Evolutionary conservation across 345 rosid species (phyloP).

Genomic region (Populus euphratica): DNA sequence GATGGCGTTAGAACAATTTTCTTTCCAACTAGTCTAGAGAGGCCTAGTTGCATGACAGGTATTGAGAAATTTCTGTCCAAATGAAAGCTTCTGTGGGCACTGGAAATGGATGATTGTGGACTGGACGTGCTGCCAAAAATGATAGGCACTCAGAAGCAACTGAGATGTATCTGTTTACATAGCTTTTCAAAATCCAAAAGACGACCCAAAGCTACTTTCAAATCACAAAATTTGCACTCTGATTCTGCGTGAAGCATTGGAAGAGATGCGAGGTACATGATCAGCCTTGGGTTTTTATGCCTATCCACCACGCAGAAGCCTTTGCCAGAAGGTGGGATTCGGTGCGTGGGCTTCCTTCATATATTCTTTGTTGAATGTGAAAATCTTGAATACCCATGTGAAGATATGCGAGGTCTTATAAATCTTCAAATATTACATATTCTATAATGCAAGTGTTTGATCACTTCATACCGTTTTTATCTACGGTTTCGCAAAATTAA

Average conservation of each 20-base stretch:
- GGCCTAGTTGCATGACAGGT: slow-evolving; percentile 3
- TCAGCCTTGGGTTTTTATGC: slow-evolving; percentile 19
- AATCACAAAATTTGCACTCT: slow-evolving; percentile 26
- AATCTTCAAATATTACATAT: slow-evolving; percentile 14
- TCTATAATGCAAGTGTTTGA: background rate
- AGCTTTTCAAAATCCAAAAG: background rate
- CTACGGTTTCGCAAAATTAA: no score
- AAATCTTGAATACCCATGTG: slow-evolving; percentile 18
- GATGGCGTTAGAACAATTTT: slow-evolving; percentile 11
- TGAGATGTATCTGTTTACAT: slow-evolving; percentile 21
- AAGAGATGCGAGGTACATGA: slow-evolving; percentile 19
- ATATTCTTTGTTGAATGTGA: slow-evolving; percentile 14
- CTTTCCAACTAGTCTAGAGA: slow-evolving; percentile 3
- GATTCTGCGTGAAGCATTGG: slow-evolving; percentile 2
- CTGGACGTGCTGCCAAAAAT: slow-evolving; percentile 19
- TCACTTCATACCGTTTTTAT: no score
- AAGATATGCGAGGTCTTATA: slow-evolving; percentile 11
- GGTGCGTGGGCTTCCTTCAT: slow-evolving; percentile 21
- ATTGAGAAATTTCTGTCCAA: slow-evolving; percentile 3
- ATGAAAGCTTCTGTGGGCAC: slow-evolving; percentile 8
- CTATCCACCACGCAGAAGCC: slow-evolving; percentile 18
- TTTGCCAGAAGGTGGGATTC: slow-evolving; percentile 18
- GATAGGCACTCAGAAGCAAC: slow-evolving; percentile 7
- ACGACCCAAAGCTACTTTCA: slow-evolving; percentile 22
- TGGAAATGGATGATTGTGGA: slow-evolving; percentile 7